Evolutionary conservation across 179 eudicot genomes (phyloP).

Genomic region (Corrigiola litoralis): DNA sequence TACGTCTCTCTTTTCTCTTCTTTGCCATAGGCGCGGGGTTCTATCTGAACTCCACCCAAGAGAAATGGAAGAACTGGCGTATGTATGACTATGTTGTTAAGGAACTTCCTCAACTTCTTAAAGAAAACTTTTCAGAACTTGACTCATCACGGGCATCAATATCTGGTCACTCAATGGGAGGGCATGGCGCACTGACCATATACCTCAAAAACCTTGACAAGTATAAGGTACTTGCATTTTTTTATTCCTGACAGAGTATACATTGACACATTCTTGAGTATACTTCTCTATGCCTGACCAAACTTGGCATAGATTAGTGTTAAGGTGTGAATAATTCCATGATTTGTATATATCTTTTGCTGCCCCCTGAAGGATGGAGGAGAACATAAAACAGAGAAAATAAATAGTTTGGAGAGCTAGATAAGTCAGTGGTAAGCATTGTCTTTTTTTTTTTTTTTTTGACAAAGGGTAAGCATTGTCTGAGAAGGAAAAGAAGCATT

Average conservation of each 20-base stretch:
- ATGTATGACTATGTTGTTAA: constrained; percentile 95
- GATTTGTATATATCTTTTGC: no score
- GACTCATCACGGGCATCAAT: constrained; percentile 87
- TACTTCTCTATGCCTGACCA: not conserved
- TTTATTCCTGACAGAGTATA: not conserved
- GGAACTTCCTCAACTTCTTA: constrained; percentile 80
- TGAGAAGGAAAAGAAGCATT: no score
- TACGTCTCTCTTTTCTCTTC: not conserved
- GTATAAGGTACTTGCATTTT: constrained; percentile 72
- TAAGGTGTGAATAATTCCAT: no score
- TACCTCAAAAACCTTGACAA: constrained; percentile 95
- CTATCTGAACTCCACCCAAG: constrained; percentile 92
- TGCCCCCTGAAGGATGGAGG: not conserved
- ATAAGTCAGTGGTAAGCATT: not conserved
- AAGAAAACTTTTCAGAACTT: constrained; percentile 76
- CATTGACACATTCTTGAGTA: not conserved
- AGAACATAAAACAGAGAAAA: not conserved
- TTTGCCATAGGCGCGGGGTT: constrained; percentile 81
- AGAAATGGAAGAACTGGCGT: constrained; percentile 99
- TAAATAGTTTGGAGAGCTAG: not conserved
- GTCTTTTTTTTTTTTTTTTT: no score
- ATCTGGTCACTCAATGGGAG: constrained; percentile 98
- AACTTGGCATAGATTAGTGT: not conserved
- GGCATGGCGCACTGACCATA: constrained; percentile 93
- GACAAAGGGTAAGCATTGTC: no score